Evolutionary conservation across 2,329 filamentous ascomycete genomes (phyloP).

Genomic region (Stemphylium lycopersici): DNA sequence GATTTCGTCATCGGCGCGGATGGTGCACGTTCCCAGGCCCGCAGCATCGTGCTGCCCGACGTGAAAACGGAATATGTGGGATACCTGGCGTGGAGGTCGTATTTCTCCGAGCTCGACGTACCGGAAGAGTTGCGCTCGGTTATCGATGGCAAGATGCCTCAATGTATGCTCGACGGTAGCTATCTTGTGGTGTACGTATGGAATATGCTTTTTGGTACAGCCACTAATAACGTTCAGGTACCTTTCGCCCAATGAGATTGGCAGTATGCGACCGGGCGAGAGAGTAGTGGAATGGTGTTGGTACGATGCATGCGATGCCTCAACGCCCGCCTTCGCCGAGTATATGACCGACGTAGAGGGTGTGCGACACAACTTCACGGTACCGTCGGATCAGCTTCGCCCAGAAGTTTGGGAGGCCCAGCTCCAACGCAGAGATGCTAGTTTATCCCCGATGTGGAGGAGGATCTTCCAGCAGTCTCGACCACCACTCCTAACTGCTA

Average conservation of each 20-base stretch:
- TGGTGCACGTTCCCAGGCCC: constrained; percentile 21
- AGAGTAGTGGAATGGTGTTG: constrained; percentile 54
- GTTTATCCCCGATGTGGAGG: constrained; percentile 46
- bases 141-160: constrained; percentile 10
- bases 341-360: constrained; percentile 52
- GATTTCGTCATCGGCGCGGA: constrained; percentile 27
- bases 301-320: constrained; percentile 49
- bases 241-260: constrained; percentile 48
- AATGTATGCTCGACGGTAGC: constrained; percentile 8
- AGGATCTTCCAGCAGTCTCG: constrained; percentile 45
- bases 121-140: constrained; percentile 13
- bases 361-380: constrained; percentile 45
- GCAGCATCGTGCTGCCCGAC: constrained; percentile 15
- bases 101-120: constrained; percentile 10
- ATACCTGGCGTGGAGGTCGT: constrained; percentile 27
- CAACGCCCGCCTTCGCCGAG: constrained; percentile 40
- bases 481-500: constrained; percentile 51
- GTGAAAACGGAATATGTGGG: constrained; percentile 22
- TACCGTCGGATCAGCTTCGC: constrained; percentile 47
- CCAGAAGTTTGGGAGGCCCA: constrained; percentile 45
- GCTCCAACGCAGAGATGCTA: constrained; percentile 18
- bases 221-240: constrained; percentile 30
- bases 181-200: constrained; percentile 15
- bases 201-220: neutral
- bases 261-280: constrained; percentile 40